Conservation (phyloP, 1,284 basidiomycete genomes). For the Heliocybe sulcata region DNA sequence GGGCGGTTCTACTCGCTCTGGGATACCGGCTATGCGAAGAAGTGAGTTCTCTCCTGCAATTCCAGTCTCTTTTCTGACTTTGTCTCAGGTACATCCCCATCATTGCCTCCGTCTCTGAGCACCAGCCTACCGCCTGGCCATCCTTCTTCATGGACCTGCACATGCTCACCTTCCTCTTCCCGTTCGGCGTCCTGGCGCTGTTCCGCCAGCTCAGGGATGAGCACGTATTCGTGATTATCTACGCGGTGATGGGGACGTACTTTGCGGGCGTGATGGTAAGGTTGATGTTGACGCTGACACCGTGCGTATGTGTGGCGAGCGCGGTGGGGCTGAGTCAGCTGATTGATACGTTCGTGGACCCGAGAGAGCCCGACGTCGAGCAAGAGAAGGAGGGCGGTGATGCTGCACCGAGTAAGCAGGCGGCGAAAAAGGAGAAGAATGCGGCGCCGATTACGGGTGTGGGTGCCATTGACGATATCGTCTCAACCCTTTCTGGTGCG, state of each 20-base stretch:
- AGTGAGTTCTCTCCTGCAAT: conserved; percentile 39
- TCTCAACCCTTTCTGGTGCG: conserved; percentile 33
- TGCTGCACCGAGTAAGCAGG: conserved; percentile 43
- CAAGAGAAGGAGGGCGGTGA: conserved; percentile 24
- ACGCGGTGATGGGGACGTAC: conserved; percentile 93
- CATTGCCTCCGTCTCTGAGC: conserved; percentile 99
- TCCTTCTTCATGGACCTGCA: conserved; percentile 99
- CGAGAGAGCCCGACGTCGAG: conserved; percentile 44
- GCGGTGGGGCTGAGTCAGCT: conserved; percentile 89
- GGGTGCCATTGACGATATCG: conserved; percentile 30
- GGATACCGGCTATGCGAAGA: conserved; percentile 99
- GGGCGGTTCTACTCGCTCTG: conserved; percentile 99
- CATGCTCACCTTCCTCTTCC: conserved; percentile 97
- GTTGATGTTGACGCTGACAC: conserved; percentile 89
- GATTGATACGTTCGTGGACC: conserved; percentile 86
- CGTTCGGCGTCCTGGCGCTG: conserved; percentile 90
- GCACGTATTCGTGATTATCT: conserved; percentile 98
- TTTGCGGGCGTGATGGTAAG: conserved; percentile 99
- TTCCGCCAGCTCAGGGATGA: conserved; percentile 95
- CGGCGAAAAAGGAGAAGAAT: conserved; percentile 44
- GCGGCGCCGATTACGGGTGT: conserved; percentile 21
- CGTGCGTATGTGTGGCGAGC: conserved; percentile 86
- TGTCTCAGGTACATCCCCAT: conserved; percentile 83
- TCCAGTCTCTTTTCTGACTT: conserved; percentile 6
- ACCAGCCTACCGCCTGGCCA: conserved; percentile 99